A percentile compares a stretch with the other conserved stretches of the same genome.
phyloP scores from a whole-genome alignment of 805 yeast species.

The Yamadazyma takamatsuzukensis region DNA sequence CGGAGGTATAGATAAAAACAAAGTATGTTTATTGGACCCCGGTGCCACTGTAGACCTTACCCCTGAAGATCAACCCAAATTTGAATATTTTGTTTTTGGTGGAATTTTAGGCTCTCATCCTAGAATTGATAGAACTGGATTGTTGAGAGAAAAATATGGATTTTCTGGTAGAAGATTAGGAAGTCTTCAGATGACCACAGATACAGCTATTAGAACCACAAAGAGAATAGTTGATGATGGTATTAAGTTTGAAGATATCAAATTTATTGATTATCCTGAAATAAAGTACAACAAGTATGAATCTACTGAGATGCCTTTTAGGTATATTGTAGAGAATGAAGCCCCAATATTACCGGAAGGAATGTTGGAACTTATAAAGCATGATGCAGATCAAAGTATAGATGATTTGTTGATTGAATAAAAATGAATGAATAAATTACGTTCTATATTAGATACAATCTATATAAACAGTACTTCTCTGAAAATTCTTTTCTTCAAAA shows the following conservation, averaged over 20 bases:
- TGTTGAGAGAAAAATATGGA: constrained; percentile 75
- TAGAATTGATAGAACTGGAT: constrained; percentile 89
- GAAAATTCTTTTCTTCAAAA: too few relatives aligned
- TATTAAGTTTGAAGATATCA: constrained; percentile 62
- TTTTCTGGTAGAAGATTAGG: constrained; percentile 87
- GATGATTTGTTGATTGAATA: constrained; percentile 52
- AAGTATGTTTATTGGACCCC: constrained; percentile 87
- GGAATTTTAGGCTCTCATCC: constrained; percentile 96
- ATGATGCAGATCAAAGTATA: constrained; percentile 78
- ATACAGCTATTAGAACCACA: constrained; percentile 92
- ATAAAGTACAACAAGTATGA: constrained; percentile 83
- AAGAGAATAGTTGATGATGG: constrained; percentile 67
- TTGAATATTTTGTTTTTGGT: constrained; percentile 91
- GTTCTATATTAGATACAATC: too few relatives aligned
- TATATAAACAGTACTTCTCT: background rate
- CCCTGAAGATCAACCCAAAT: constrained; percentile 63
- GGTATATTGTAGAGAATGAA: constrained; percentile 67
- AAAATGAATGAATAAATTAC: too few relatives aligned
- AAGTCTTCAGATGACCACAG: constrained; percentile 92
- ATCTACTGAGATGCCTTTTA: constrained; percentile 96
- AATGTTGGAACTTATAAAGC: constrained; percentile 80
- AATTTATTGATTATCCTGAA: constrained; percentile 91
- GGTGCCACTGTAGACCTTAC: constrained; percentile 69
- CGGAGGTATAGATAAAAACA: constrained; percentile 40
- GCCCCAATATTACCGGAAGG: constrained; percentile 89